Conservation (phyloP, 371 early-diverging fungal genomes). For the Rhizomucor pusillus region DNA sequence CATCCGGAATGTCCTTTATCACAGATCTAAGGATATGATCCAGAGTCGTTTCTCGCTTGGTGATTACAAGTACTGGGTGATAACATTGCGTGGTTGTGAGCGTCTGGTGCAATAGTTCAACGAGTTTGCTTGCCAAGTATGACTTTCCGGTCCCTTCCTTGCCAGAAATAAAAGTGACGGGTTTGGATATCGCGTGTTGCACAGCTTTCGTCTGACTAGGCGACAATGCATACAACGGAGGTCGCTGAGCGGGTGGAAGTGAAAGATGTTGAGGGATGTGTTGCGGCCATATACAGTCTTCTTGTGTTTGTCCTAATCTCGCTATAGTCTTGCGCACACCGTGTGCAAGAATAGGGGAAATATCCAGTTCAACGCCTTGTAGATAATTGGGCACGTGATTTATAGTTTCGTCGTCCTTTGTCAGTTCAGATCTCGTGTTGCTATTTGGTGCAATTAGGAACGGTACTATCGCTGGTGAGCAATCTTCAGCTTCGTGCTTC, state of each 20-base stretch:
- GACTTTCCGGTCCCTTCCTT: conserved; percentile 45
- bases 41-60: conserved; percentile 23
- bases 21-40: conserved; percentile 22
- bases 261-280: background rate
- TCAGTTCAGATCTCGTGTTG: too few species aligned
- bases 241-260: conserved; percentile 9
- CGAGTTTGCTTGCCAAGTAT: conserved; percentile 29
- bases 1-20: conserved; percentile 13
- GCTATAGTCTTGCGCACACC: background rate
- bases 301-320: background rate
- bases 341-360: conserved; percentile 24
- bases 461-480: background rate
- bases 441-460: background rate
- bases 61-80: conserved; percentile 33
- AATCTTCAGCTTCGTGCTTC: conserved; percentile 5
- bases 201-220: conserved; percentile 33
- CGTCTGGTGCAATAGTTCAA: conserved; percentile 24
- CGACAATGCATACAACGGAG: conserved; percentile 25
- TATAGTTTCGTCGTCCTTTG: background rate
- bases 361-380: conserved; percentile 18
- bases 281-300: conserved; percentile 22
- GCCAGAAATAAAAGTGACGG: conserved; percentile 34
- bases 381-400: conserved; percentile 28
- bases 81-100: conserved; percentile 22
- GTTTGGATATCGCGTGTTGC: conserved; percentile 31